These are phyloP conservation scores for Asparagopsis taxiformis DNA, from an alignment of 31 red algal species.

Conservation along the genomic window DNA sequence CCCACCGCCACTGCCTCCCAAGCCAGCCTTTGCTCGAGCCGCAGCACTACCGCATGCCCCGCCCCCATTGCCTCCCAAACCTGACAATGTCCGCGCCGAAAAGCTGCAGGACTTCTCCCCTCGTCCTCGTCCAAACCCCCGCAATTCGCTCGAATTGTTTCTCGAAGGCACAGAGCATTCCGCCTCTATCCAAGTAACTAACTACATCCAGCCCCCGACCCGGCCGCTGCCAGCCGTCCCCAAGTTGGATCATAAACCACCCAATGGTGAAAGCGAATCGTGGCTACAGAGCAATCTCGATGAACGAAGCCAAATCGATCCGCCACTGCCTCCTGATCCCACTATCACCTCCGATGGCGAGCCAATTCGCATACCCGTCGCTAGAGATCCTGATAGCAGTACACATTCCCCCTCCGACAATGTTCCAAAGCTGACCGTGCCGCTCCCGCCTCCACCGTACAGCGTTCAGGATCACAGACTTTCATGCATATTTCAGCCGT, in stretches of 20 bases:
- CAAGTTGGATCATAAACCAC: conserved; percentile 33
- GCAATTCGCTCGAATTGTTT: background rate
- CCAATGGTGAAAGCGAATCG: conserved; percentile 50
- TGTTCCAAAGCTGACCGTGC: conserved; percentile 29
- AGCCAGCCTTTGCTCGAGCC: conserved; percentile 47
- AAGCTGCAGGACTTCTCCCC: conserved; percentile 9
- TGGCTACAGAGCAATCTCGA: conserved; percentile 54
- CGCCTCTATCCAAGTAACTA: background rate
- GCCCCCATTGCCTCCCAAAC: conserved; percentile 20
- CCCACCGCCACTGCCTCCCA: conserved; percentile 55
- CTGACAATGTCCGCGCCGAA: conserved; percentile 19
- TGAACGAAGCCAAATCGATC: conserved; percentile 47
- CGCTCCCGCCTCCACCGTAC: conserved; percentile 45
- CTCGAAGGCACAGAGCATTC: conserved; percentile 4
- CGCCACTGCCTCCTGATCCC: conserved; percentile 51
- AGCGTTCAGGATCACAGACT: conserved; percentile 20
- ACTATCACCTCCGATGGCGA: conserved; percentile 66
- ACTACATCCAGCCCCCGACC: conserved; percentile 24
- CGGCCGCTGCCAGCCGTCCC: conserved; percentile 43
- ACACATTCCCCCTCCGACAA: conserved; percentile 35
- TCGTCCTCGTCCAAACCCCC: background rate
- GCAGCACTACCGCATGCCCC: conserved; percentile 6
- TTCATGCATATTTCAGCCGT: conserved; percentile 24
- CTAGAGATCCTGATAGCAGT: conserved; percentile 22
- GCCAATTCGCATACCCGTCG: conserved; percentile 20